Base-by-base conservation (phyloP, 306 rosid genomes). In the Ceratonia siliqua region DNA sequence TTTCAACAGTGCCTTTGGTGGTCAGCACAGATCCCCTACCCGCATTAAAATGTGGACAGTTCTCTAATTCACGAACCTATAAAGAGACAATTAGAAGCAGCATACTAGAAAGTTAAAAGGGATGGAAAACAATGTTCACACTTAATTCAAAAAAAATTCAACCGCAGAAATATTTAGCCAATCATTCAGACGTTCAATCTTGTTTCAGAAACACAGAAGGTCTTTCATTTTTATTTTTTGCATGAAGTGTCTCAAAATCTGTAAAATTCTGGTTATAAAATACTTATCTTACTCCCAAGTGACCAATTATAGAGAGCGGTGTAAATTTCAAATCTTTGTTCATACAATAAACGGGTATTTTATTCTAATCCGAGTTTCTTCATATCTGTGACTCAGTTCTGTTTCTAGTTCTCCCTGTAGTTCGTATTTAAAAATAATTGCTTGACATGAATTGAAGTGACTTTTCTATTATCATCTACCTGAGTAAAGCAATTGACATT, bases 11-110 rank as follows among this genome's bases (percentile, higher is more conserved):
- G 69, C 90, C 93, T 12, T 68, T 43, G 24, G 36, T 74, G 36
- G 89, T 86, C 41, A 88, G 53, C 56, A 88, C 93, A 15, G 89
- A 88, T 18, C 93, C 93, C 50, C 72, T 80, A 3, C 93, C 93
- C 1, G 93, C 93, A 50, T 88, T 88, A 58, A 63, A 88, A 68
- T 77, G 82, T 10, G 93, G 93, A 55, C 53, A 77, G 74, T 89
- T 89, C 78, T 89, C 90, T 12, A 89, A 80, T 73, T 89, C 93
- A 17, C 89, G 82, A 24, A 85, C 92, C 92, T 88, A 41, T 24
- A 55, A 6, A 45, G 27, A 55, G 70, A 2, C 27, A 15, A 61
- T 27, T 14, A 52, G 33, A 59, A 36, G n/a, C 28, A 8, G 9
- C 11, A 53, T 10, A 49, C 7, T 8, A 35, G 3, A 55, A 5